Percentiles rank a stretch among this genome's conserved stretches.
These are phyloP conservation scores for Aspergillus carlsbadensis DNA, from an alignment of 495 filamentous ascomycete species.

Conservation along the genomic window DNA sequence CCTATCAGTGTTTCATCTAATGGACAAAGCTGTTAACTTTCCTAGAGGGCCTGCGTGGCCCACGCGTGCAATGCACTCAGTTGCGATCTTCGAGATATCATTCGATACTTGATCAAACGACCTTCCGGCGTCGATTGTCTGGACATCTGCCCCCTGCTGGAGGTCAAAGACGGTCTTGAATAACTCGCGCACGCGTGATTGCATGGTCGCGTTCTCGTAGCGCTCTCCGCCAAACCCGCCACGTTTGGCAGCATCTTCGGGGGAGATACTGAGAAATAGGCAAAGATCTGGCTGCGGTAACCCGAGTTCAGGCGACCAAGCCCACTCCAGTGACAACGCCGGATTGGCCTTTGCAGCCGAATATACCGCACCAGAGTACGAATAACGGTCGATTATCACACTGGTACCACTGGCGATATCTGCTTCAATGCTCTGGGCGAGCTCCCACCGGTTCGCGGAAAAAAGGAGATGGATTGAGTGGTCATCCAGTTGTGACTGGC, in stretches of 20 bases:
- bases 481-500: constrained; percentile 74
- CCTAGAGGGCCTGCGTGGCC: constrained; percentile 39
- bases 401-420: constrained; percentile 65
- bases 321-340: constrained; percentile 70
- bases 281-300: constrained; percentile 86
- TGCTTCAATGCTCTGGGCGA: constrained; percentile 61
- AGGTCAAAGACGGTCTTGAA: constrained; percentile 54
- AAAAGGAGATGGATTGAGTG: constrained; percentile 95
- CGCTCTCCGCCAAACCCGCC: constrained; percentile 86
- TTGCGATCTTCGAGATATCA: constrained; percentile 57
- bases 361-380: constrained; percentile 90
- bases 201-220: constrained; percentile 85
- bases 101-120: constrained; percentile 56
- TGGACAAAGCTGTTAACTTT: constrained; percentile 28
- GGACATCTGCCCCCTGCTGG: constrained; percentile 37
- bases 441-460: constrained; percentile 94
- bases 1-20: neutral
- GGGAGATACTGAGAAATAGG: constrained; percentile 78
- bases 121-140: constrained; percentile 51
- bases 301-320: constrained; percentile 78
- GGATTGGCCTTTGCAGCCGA: constrained; percentile 86
- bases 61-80: constrained; percentile 41
- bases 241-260: constrained; percentile 67
- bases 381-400: constrained; percentile 88
- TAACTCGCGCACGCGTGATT: constrained; percentile 70